Evolutionary conservation across 345 rosid genomes (phyloP).

Genomic region (Populus davidiana): DNA sequence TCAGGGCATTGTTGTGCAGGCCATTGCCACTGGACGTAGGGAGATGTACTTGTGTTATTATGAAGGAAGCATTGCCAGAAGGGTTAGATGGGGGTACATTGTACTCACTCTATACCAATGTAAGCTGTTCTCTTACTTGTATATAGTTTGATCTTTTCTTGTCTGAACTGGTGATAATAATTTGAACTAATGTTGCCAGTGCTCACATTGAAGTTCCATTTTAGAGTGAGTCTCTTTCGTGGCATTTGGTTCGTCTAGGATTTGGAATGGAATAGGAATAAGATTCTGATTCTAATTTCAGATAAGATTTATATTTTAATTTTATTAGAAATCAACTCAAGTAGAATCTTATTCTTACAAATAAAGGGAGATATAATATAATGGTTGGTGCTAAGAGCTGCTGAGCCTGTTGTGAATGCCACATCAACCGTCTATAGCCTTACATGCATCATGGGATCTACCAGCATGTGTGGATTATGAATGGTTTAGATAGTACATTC

Average conservation of each 20-base stretch:
- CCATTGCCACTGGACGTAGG: slow-evolving; percentile 87
- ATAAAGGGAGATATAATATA: neutral
- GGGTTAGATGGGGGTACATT: slow-evolving; percentile 54
- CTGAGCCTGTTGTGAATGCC: neutral
- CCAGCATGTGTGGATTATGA: neutral
- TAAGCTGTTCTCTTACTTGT: slow-evolving; percentile 28
- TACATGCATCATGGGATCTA: neutral
- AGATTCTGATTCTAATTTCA: neutral
- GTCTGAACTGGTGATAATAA: neutral
- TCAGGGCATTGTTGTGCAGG: slow-evolving; percentile 76
- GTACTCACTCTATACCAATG: slow-evolving; percentile 80
- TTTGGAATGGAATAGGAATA: neutral
- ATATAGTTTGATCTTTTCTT: neutral
- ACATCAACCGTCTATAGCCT: neutral
- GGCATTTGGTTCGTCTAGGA: neutral
- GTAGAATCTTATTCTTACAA: neutral
- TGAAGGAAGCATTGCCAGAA: slow-evolving; percentile 57
- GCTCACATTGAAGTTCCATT: neutral
- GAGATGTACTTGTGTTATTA: slow-evolving; percentile 79
- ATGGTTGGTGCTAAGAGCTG: neutral
- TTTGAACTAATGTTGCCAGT: neutral
- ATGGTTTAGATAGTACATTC: neutral
- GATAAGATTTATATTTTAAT: neutral
- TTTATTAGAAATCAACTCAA: neutral
- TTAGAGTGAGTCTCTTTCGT: neutral